Base-by-base conservation (phyloP, 1,284 basidiomycete species). In the Gastroboletus turbinatus region DNA sequence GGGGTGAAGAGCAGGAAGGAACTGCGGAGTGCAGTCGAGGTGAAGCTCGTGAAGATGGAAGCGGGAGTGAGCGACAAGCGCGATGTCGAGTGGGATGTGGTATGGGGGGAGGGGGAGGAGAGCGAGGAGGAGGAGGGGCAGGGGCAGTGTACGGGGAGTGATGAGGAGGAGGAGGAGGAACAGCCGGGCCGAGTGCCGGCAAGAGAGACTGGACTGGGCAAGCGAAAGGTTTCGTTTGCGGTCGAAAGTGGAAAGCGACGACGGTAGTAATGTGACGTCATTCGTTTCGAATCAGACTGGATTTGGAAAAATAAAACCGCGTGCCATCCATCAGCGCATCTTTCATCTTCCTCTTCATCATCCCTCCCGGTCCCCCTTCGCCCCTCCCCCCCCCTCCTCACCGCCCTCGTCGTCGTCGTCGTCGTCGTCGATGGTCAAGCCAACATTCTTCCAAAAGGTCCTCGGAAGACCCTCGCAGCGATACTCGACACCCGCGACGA, bases 1-100 rank as follows among this genome's bases (percentile, higher is more conserved):
- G 75, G 66, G 43, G 75, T 87, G 36, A 71, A 76, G 43, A 80
- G 81, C 21, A 76, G 83, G 57, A 88, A 85, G 68, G 85, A 87
- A 65, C 77, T 87, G 56, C 80, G 88, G 61, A 85, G 82, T 65
- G 76, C 77, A 25, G 75, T 73, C 14, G 84, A 82, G 0, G 57
- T 58, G 53, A 72, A 61, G 44, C 62, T 92, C 53, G 80, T 92
- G 46, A 83, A 76, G 64, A 73, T 94, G 58, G 69, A 71, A 19
- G 57, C 78, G 3, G 80, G 82, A 7, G 70, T 67, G 46, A 67
- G 81, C 47, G 89, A 92, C 61, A 61, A 62, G 38, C 77, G 90
- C 57, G 77, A 78, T 35, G 69, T 78, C 36, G 76, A 76, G 50
- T 69, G 90, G 56, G 85, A 90, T 42, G 77, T 78, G 52, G 76